Evolutionary conservation across 805 yeast species (phyloP).

Genomic region (Metschnikowia rubicola): DNA sequence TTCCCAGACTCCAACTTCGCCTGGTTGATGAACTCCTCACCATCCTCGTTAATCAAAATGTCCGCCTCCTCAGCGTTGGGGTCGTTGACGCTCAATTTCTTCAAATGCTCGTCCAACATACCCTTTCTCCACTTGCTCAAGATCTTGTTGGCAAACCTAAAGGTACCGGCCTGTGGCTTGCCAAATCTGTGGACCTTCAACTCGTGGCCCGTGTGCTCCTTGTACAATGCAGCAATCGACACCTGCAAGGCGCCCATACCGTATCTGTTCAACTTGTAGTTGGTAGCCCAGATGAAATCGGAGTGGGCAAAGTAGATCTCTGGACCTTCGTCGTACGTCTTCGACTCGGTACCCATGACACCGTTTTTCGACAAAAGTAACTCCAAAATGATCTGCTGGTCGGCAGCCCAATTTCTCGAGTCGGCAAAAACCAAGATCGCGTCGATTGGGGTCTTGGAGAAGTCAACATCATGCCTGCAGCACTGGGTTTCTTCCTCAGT

Average conservation of each 20-base stretch:
- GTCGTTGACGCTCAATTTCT: conserved; percentile 44
- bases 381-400: conserved; percentile 85
- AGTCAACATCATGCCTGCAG: conserved; percentile 54
- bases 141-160: conserved; percentile 77
- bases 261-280: conserved; percentile 74
- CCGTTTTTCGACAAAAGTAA: conserved; percentile 73
- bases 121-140: conserved; percentile 75
- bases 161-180: conserved; percentile 86
- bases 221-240: conserved; percentile 78
- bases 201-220: conserved; percentile 81
- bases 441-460: conserved; percentile 63
- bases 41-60: conserved; percentile 41
- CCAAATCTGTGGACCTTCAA: conserved; percentile 81
- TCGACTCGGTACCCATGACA: conserved; percentile 76
- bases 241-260: conserved; percentile 96
- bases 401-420: conserved; percentile 90
- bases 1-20: conserved; percentile 36
- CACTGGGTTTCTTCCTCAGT: conserved; percentile 65
- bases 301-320: conserved; percentile 85
- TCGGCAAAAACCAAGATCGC: conserved; percentile 89
- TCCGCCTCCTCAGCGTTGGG: conserved; percentile 42
- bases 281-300: conserved; percentile 91
- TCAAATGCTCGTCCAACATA: conserved; percentile 70
- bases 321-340: conserved; percentile 74
- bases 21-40: conserved; percentile 44